These are phyloP conservation scores for Solanum lignicaule DNA, from an alignment of 257 asterid species.

Conservation along the genomic window DNA sequence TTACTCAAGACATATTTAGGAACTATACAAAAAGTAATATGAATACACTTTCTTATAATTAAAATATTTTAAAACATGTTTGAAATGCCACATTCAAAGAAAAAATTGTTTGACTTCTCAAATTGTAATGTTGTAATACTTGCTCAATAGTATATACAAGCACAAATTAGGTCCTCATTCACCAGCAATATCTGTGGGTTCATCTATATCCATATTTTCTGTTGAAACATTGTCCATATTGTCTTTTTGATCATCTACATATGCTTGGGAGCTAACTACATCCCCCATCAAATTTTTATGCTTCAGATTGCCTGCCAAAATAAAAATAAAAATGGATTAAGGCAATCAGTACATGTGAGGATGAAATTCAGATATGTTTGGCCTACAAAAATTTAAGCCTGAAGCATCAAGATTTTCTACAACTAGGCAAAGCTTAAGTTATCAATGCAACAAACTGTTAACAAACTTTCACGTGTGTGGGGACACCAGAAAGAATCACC, in stretches of 20 bases:
- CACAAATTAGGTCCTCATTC: background rate
- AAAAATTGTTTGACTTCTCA: background rate
- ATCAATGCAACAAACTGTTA: background rate
- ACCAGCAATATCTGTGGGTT: conserved; percentile 10
- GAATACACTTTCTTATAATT: background rate
- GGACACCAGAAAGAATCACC: background rate
- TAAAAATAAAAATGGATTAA: background rate
- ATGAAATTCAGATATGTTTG: background rate
- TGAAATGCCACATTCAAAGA: background rate
- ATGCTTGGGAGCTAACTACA: conserved; percentile 82
- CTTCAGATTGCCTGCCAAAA: conserved; percentile 67
- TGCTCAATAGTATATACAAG: background rate
- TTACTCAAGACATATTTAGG: background rate
- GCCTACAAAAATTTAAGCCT: background rate
- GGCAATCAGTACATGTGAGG: background rate
- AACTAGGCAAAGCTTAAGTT: background rate
- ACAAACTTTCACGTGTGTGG: background rate
- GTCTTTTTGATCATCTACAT: conserved; percentile 42
- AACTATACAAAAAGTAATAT: background rate
- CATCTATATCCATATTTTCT: conserved; percentile 23
- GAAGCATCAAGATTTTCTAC: background rate
- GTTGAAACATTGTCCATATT: conserved; percentile 14
- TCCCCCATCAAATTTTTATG: conserved; percentile 82
- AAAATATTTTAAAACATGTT: background rate
- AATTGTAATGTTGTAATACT: background rate